These are phyloP conservation scores for Metschnikowia baotianmanensis DNA, from an alignment of 805 yeast genomes.

Conservation along the genomic window DNA sequence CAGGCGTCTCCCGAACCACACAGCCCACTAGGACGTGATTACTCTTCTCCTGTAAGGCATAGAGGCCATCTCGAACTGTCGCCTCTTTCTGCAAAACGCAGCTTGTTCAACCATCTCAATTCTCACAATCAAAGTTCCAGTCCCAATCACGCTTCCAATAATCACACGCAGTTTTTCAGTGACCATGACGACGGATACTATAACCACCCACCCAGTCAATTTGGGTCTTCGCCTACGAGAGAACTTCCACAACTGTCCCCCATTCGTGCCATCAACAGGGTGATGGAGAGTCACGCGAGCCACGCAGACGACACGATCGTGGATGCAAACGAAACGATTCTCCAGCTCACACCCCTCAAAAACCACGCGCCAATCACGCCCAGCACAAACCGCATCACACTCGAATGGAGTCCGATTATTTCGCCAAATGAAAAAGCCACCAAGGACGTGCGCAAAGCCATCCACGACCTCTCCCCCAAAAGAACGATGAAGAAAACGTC, in stretches of 20 bases:
- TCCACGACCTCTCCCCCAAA: slow-evolving; percentile 46
- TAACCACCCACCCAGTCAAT: slow-evolving; percentile 19
- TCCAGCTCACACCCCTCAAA: slow-evolving; percentile 41
- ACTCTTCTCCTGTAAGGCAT: slow-evolving; percentile 29
- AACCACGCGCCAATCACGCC: slow-evolving; percentile 36
- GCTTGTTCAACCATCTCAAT: too few species aligned
- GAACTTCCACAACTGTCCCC: slow-evolving; percentile 21
- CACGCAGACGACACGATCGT: slow-evolving; percentile 29
- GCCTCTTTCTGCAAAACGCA: slow-evolving; percentile 19
- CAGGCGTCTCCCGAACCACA: slow-evolving; percentile 38
- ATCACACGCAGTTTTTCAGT: slow-evolving; percentile 41
- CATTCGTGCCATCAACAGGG: slow-evolving; percentile 4
- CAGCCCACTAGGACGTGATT: slow-evolving; percentile 14
- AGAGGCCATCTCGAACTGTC: slow-evolving; percentile 6
- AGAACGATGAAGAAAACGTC: slow-evolving; percentile 56
- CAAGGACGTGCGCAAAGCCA: slow-evolving; percentile 19
- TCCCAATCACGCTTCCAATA: slow-evolving; percentile 27
- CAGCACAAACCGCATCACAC: slow-evolving; percentile 28
- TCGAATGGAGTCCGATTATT: slow-evolving; percentile 47
- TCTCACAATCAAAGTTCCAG: slow-evolving; percentile 11
- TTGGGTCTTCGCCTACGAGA: slow-evolving; percentile 28
- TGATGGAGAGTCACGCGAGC: slow-evolving; percentile 3
- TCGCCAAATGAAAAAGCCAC: slow-evolving; percentile 32
- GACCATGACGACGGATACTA: slow-evolving; percentile 22
- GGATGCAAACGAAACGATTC: slow-evolving; percentile 40